These are phyloP conservation scores for Capsicum chinense DNA, from an alignment of 257 asterid species.

Conservation along the genomic window DNA sequence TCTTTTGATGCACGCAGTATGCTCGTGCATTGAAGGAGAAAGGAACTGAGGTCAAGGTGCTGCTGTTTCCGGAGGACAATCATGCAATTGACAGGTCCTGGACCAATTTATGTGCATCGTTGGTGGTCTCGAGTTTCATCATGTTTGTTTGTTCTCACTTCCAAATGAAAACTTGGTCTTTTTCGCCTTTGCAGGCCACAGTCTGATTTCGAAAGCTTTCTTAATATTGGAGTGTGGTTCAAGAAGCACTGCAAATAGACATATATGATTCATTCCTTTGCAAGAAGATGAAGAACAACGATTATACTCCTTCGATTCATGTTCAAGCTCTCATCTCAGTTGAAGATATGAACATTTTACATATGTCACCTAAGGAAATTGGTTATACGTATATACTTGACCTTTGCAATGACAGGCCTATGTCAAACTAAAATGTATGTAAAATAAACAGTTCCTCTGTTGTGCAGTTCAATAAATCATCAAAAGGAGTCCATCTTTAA, in stretches of 20 bases:
- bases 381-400: neutral
- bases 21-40: slow-evolving; percentile 82
- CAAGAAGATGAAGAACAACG: neutral
- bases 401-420: neutral
- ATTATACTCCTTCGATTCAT: neutral
- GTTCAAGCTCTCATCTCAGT: slow-evolving; percentile 14
- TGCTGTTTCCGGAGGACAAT: slow-evolving; percentile 77
- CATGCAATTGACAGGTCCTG: slow-evolving; percentile 68
- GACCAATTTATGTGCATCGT: neutral
- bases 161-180: neutral
- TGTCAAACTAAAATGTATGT: neutral
- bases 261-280: neutral
- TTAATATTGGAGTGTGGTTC: slow-evolving; percentile 87
- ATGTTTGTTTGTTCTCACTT: neutral
- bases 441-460: neutral
- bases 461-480: neutral
- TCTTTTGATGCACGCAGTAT: slow-evolving; percentile 48
- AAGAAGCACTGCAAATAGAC: slow-evolving; percentile 69
- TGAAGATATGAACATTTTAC: neutral
- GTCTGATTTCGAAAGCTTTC: slow-evolving; percentile 89
- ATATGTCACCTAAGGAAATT: neutral
- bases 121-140: neutral
- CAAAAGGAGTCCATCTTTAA: neutral
- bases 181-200: slow-evolving; percentile 66
- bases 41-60: slow-evolving; percentile 75